These are phyloP conservation scores for Leccinellum rugosiceps DNA, from an alignment of 768 basidiomycete species.

Conservation along the genomic window DNA sequence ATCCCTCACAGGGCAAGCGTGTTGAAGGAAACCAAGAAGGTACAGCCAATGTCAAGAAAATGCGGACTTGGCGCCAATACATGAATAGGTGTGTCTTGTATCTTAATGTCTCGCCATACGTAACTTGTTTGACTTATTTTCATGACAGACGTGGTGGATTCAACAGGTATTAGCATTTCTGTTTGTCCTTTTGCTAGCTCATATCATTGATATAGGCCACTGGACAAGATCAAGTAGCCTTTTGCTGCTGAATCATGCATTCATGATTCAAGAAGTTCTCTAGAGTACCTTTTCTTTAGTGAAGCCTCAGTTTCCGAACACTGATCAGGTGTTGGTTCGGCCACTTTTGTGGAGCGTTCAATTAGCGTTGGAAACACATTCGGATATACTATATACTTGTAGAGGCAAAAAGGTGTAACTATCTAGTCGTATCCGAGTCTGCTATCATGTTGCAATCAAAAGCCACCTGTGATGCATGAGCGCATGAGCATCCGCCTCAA, in stretches of 20 bases:
- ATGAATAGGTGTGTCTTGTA: slow-evolving; percentile 78
- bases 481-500: background rate
- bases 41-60: slow-evolving; percentile 65
- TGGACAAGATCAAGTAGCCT: slow-evolving; percentile 89
- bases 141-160: slow-evolving; percentile 72
- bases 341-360: background rate
- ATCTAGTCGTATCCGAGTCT: background rate
- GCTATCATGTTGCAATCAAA: background rate
- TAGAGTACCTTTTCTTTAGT: background rate
- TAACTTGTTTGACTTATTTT: slow-evolving; percentile 14
- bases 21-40: slow-evolving; percentile 85
- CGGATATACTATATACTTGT: background rate
- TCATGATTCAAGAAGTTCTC: background rate
- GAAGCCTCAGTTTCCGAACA: background rate
- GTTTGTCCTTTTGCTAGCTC: slow-evolving; percentile 6
- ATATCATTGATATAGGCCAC: slow-evolving; percentile 51
- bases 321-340: background rate
- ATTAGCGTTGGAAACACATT: background rate
- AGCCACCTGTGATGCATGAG: too few relatives aligned
- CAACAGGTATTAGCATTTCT: slow-evolving; percentile 53
- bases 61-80: slow-evolving; percentile 93
- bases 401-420: background rate
- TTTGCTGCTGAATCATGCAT: background rate
- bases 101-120: slow-evolving; percentile 1
- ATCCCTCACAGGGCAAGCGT: slow-evolving; percentile 59